A percentile compares a stretch with the other conserved stretches of the same genome.
phyloP scores from a whole-genome alignment of 2,329 filamentous ascomycete genomes.

The Aspergillus uvarum region DNA sequence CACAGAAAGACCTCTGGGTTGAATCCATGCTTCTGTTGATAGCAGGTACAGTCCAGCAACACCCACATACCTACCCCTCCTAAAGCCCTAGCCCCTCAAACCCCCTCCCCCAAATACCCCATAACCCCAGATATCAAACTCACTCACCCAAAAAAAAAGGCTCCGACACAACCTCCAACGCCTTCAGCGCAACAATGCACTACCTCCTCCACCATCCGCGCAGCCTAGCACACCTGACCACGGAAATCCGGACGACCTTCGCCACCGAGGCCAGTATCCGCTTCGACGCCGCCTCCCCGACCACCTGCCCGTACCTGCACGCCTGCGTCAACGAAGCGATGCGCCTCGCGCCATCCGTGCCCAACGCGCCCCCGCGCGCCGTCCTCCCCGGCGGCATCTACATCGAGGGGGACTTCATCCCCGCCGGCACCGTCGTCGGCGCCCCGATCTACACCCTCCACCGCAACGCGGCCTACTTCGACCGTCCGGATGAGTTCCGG shows the following conservation, averaged over 20 bases:
- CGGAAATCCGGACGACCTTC: not conserved
- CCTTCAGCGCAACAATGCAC: not conserved
- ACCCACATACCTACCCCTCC: not conserved
- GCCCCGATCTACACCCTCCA: conserved; percentile 37
- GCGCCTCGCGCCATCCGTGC: conserved; percentile 21
- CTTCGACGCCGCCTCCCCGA: not conserved
- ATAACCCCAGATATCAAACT: too few relatives aligned
- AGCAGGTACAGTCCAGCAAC: not conserved
- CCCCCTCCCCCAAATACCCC: not conserved
- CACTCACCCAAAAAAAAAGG: not conserved
- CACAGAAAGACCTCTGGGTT: conserved; percentile 5
- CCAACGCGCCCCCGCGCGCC: conserved; percentile 37
- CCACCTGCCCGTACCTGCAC: not conserved
- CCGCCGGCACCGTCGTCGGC: conserved; percentile 38
- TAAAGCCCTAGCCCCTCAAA: not conserved
- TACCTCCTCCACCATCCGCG: not conserved
- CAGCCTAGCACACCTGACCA: not conserved
- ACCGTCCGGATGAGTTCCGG: conserved; percentile 15
- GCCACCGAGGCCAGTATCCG: not conserved
- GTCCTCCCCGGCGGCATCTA: conserved; percentile 27
- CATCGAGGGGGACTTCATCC: conserved; percentile 17
- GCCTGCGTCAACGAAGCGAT: conserved; percentile 14
- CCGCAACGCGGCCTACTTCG: conserved; percentile 20
- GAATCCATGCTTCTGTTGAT: not conserved
- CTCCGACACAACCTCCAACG: conserved; percentile 4